Base-by-base conservation (phyloP, 2,329 filamentous ascomycete species). In the Ophiostoma sp. region DNA sequence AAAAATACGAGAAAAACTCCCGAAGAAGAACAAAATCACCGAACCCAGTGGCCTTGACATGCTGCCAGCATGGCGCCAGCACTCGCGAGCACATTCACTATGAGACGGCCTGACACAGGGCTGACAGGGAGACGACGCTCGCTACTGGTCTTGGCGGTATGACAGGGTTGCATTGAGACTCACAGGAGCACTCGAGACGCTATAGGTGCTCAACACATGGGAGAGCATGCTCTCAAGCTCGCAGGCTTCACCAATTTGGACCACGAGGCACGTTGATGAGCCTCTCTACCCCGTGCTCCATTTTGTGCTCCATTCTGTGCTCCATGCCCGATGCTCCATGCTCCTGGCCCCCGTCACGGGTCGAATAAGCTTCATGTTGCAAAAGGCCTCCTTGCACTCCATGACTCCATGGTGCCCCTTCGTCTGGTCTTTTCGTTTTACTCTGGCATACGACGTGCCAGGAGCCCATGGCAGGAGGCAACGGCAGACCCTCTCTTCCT, bases 111-210 rank as follows among this genome's bases (percentile, higher is more conserved):
- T 74, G 72, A 76, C 72, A 75, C 73, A 71, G 36, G 52, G 66
- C 72, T 57, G 45, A 59, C 64, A 71, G 73, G 72, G 63, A 28
- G n/a, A 55, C 50, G 39, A 50, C 17, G n/a, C 31, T 73, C 70
- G 69, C 68, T 66, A 72, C 55, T 9, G 39, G 71, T 2, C 74
- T 76, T 76, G 75, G 74, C 75, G 45, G 73, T 74, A 71, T 59
- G 73, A 64, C 42, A 72, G 33, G 7, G 75, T 75, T 11, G 69
- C 63, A 76, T 69, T 45, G 19, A 33, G 28, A 59, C 55, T 59
- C 55, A 12, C 9, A 39, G 19, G 45, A 69, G 48, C 45, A 57
- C 36, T 69, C 45, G 4, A 69, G 45, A 48, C n/a, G n/a, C 59
- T 11, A 64, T 36, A 64, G 33, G 36, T 64, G 59, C 59, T 64